phyloP scores from a whole-genome alignment of 306 rosid genomes.

The Cucumis melo region DNA sequence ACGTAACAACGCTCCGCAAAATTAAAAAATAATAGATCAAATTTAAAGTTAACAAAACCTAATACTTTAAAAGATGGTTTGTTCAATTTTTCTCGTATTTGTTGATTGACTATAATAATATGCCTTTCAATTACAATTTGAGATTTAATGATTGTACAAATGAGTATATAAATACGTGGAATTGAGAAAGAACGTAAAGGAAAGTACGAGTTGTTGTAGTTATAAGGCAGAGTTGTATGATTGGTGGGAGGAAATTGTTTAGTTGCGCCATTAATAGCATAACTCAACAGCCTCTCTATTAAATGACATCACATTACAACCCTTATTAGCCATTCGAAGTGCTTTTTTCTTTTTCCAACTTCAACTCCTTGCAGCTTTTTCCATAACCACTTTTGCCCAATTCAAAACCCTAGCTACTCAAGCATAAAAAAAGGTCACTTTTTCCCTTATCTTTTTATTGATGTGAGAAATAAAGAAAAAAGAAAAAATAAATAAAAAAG shows the following conservation, averaged over 20 bases:
- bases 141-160: too few relatives aligned
- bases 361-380: not conserved
- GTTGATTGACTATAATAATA: too few relatives aligned
- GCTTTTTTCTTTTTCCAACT: not conserved
- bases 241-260: not conserved
- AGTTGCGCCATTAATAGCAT: conserved; percentile 14
- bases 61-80: too few relatives aligned
- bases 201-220: not conserved
- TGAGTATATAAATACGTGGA: too few relatives aligned
- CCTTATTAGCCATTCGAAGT: not conserved
- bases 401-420: not conserved
- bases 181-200: not conserved
- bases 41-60: too few relatives aligned
- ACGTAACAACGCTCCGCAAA: too few relatives aligned
- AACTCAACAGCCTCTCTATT: not conserved
- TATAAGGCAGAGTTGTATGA: not conserved
- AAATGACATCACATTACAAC: conserved; percentile 10
- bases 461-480: not conserved
- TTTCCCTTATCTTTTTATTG: not conserved
- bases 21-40: too few relatives aligned
- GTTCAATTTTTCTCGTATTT: too few relatives aligned
- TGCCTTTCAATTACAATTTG: too few relatives aligned
- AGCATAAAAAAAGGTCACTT: not conserved
- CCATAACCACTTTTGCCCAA: conserved; percentile 3
- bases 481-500: too few relatives aligned